Evolutionary conservation across 2,329 filamentous ascomycete species (phyloP).

Genomic region (Curvularia lunata): DNA sequence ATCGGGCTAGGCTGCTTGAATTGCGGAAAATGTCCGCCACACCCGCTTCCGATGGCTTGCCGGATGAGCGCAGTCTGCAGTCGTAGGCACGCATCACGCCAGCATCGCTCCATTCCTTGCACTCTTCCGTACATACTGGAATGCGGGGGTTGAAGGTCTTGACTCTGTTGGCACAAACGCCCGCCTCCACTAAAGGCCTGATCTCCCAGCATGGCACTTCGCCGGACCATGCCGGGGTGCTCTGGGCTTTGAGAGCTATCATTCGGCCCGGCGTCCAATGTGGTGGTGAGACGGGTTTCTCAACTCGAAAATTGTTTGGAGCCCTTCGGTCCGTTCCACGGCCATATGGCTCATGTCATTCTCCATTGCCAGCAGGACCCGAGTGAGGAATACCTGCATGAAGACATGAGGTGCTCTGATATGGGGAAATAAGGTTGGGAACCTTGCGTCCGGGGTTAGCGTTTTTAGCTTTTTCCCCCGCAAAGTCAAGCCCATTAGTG

Average conservation of each 20-base stretch:
- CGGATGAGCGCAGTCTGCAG: constrained; percentile 37
- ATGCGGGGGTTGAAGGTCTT: constrained; percentile 15
- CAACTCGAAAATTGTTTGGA: background rate
- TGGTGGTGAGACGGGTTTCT: background rate
- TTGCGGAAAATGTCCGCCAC: constrained; percentile 27
- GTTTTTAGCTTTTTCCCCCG: constrained; percentile 40
- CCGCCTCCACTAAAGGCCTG: background rate
- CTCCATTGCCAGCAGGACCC: background rate
- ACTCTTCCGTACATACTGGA: constrained; percentile 4
- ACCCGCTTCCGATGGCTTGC: constrained; percentile 24
- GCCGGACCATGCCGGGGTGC: constrained; percentile 11
- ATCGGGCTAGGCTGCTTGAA: constrained; percentile 18
- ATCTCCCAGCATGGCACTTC: constrained; percentile 2
- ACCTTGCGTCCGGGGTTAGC: constrained; percentile 11
- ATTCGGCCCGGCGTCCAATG: constrained; percentile 2
- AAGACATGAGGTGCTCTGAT: constrained; percentile 13
- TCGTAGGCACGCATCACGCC: constrained; percentile 24
- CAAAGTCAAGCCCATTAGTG: constrained; percentile 32
- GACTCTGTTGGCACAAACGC: background rate
- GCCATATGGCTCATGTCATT: background rate
- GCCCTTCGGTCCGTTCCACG: background rate
- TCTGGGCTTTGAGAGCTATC: background rate
- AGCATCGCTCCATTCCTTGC: constrained; percentile 18
- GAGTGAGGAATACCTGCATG: background rate
- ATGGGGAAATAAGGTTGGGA: constrained; percentile 25